These are phyloP conservation scores for Candida andamanensis DNA, from an alignment of 805 yeast species.

Conservation along the genomic window DNA sequence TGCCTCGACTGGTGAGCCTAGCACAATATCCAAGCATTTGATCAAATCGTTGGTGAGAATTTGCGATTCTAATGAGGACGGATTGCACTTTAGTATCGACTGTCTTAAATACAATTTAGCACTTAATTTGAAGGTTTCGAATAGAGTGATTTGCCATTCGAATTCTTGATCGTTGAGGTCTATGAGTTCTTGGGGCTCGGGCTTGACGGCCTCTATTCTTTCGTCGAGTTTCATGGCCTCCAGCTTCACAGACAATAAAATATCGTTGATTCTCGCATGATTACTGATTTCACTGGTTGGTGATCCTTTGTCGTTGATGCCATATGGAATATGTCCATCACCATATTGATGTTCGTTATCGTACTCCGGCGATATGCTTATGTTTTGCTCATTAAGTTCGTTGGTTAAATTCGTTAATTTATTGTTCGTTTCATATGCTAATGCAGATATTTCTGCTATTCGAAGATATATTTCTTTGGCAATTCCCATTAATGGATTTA, in stretches of 20 bases:
- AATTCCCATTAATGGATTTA: constrained; percentile 71
- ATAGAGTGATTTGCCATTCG: constrained; percentile 62
- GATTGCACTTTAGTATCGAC: constrained; percentile 54
- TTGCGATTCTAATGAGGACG: constrained; percentile 61
- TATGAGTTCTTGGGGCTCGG: constrained; percentile 45
- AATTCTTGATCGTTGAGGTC: constrained; percentile 43
- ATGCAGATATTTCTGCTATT: constrained; percentile 62
- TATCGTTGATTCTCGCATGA: constrained; percentile 17
- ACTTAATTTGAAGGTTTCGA: constrained; percentile 66
- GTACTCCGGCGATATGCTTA: constrained; percentile 11
- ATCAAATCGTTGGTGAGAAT: constrained; percentile 49
- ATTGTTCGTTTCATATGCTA: constrained; percentile 50
- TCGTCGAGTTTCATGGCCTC: constrained; percentile 40
- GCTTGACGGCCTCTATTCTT: constrained; percentile 46
- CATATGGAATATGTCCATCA: not conserved
- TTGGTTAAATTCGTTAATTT: constrained; percentile 5
- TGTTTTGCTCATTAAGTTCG: constrained; percentile 9
- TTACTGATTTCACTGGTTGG: constrained; percentile 17
- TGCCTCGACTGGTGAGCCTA: constrained; percentile 66
- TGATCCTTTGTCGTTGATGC: constrained; percentile 12
- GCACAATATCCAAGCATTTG: constrained; percentile 53
- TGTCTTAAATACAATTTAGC: constrained; percentile 65
- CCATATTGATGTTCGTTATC: constrained; percentile 4
- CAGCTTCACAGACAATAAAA: constrained; percentile 23
- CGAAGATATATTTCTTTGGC: constrained; percentile 62